A percentile compares a stretch with the other conserved stretches of the same genome.
Evolutionary conservation across 1,139 yeast species (phyloP).

Genomic region (Diutina rugosa): DNA sequence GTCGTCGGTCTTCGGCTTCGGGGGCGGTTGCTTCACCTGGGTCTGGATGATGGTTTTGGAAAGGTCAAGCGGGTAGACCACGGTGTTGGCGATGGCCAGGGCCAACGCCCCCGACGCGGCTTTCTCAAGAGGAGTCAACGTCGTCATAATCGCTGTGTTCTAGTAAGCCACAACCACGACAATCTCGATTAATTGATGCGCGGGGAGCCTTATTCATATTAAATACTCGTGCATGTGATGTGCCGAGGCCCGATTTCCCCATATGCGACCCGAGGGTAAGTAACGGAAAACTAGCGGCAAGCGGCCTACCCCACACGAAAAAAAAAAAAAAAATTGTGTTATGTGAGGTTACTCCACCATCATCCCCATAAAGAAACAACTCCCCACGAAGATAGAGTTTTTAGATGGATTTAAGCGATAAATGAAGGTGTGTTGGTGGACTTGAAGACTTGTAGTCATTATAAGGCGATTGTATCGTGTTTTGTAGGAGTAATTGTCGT

Average conservation of each 20-base stretch:
- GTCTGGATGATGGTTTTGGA: slow-evolving; percentile 67
- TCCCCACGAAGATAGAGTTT: too few species aligned
- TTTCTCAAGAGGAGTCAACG: slow-evolving; percentile 47
- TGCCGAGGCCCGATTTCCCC: not conserved
- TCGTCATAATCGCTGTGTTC: not conserved
- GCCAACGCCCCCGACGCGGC: slow-evolving; percentile 83
- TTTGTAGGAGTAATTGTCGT: too few species aligned
- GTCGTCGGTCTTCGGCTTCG: slow-evolving; percentile 4
- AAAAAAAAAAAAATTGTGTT: not conserved
- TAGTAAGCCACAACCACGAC: not conserved
- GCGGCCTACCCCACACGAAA: not conserved
- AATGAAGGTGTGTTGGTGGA: too few species aligned
- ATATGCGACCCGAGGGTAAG: not conserved
- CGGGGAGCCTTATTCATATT: not conserved
- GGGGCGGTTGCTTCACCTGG: slow-evolving; percentile 26
- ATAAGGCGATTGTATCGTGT: too few species aligned
- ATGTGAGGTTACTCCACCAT: not conserved
- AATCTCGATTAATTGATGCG: not conserved
- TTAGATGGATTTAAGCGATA: too few species aligned
- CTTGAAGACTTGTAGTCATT: too few species aligned
- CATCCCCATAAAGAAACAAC: too few species aligned
- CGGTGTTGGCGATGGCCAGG: slow-evolving; percentile 69
- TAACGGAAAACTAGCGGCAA: not conserved
- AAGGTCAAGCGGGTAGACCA: slow-evolving; percentile 64
- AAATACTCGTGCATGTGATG: not conserved